Evolutionary conservation across 164 flowering plant genomes (phyloP).

Genomic region (Vitis labrusca): DNA sequence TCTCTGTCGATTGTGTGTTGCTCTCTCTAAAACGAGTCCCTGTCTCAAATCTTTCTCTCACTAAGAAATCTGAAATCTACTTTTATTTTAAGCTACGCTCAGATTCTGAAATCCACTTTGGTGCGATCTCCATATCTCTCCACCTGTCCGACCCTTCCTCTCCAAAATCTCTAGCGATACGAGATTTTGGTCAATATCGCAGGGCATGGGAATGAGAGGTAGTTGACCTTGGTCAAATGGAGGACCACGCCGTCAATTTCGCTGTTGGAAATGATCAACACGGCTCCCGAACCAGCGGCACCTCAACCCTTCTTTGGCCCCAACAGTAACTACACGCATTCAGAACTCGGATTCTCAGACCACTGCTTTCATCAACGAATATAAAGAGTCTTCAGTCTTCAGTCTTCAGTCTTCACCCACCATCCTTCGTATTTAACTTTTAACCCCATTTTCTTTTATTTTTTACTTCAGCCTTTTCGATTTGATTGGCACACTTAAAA

Average conservation of each 20-base stretch:
- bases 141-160: neutral
- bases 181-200: slow-evolving; percentile 12
- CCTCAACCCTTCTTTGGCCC: too few species aligned
- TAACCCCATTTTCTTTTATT: too few species aligned
- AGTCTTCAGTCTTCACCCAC: too few species aligned
- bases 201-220: neutral
- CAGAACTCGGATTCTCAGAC: too few species aligned
- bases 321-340: too few species aligned
- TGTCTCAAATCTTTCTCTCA: slow-evolving; percentile 17
- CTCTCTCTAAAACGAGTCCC: slow-evolving; percentile 18
- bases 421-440: too few species aligned
- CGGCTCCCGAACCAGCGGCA: slow-evolving; percentile 9
- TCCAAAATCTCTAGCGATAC: neutral
- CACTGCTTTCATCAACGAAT: too few species aligned
- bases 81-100: slow-evolving; percentile 23
- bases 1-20: slow-evolving; percentile 4
- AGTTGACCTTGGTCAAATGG: slow-evolving; percentile 24
- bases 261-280: slow-evolving; percentile 10
- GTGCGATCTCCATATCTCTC: slow-evolving; percentile 22
- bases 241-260: slow-evolving; percentile 25
- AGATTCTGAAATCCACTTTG: slow-evolving; percentile 61
- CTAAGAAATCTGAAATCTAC: slow-evolving; percentile 37
- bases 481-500: too few species aligned
- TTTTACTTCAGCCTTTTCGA: too few species aligned
- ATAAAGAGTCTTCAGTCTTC: too few species aligned